Base-by-base conservation (phyloP, 2,329 filamentous ascomycete genomes). In the Sclerotinia glacialis region DNA sequence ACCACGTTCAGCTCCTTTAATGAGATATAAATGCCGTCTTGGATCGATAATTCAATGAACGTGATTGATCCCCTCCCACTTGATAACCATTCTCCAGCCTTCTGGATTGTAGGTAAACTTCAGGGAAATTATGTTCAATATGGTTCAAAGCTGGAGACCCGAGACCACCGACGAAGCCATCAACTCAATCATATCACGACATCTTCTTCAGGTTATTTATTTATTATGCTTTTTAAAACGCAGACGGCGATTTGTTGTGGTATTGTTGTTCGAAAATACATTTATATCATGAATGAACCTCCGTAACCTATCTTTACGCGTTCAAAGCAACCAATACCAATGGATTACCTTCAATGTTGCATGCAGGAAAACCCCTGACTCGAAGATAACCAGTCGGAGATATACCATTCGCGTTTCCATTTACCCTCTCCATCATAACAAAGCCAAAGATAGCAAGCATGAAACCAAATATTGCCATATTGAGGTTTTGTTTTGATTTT, bases 261-360 rank as follows among this genome's bases (percentile, higher is more conserved):
- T 40, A 42, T 40, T 42, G 53, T 56, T 56, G 34, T 26, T 42
- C 42, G n/a, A 40, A 56, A 56, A 23, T 56, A 56, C 53, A 28
- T 44, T n/a, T 0, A 37, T 61, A 31, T 16, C 23, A 18, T 4
- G 2, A 49, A 26, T 18, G 8, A 61, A 49, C 28, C 16, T 37
- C 56, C 52, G 61, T 66, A 69, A 55, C 67, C 72, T 21, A n/a
- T 34, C 26, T 2, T 80, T 78, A 67, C 80, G 72, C 73, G 72
- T 71, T 70, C 69, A 37, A 44, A 34, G 47, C 58, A 54, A 31
- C 42, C 58, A 46, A 21, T n/a, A 40, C 73, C 72, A 73, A 73
- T 72, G 40, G 64, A 53, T 47, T 21, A 7, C 31, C 8, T 5
- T 11, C 59, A 40, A 11, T 21, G 23, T 9, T 62, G 59, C n/a